These are phyloP conservation scores for Starmerella kuoi DNA, from an alignment of 805 yeast species.

Conservation along the genomic window DNA sequence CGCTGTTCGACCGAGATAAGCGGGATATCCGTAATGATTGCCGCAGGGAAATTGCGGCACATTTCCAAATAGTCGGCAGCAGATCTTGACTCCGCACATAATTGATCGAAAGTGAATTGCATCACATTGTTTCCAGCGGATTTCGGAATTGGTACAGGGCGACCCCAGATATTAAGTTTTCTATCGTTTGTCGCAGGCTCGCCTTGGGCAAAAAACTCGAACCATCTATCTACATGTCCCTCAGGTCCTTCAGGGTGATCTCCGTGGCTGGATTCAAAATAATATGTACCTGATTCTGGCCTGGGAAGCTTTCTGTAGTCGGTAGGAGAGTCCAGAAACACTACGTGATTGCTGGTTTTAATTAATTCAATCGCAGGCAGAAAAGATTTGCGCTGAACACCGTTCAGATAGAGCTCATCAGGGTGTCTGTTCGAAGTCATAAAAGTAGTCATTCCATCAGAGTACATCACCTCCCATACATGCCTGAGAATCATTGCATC, in stretches of 20 bases:
- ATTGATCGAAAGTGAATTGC: slow-evolving; percentile 71
- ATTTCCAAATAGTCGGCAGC: slow-evolving; percentile 89
- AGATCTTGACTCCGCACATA: slow-evolving; percentile 78
- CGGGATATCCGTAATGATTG: slow-evolving; percentile 90
- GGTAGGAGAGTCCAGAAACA: slow-evolving; percentile 76
- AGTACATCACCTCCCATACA: slow-evolving; percentile 44
- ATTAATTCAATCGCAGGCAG: slow-evolving; percentile 81
- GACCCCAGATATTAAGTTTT: slow-evolving; percentile 65
- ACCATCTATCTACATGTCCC: slow-evolving; percentile 67
- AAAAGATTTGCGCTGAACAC: slow-evolving; percentile 83
- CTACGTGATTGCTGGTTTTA: slow-evolving; percentile 60
- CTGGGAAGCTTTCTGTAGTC: slow-evolving; percentile 84
- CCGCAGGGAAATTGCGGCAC: slow-evolving; percentile 61
- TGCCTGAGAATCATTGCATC: slow-evolving; percentile 93
- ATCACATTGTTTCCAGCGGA: slow-evolving; percentile 75
- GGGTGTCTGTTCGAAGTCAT: slow-evolving; percentile 95
- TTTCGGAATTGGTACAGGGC: slow-evolving; percentile 61
- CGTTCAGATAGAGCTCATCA: slow-evolving; percentile 82
- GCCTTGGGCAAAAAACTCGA: slow-evolving; percentile 57
- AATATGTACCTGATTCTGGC: slow-evolving; percentile 43
- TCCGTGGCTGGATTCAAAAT: slow-evolving; percentile 44
- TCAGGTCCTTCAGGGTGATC: slow-evolving; percentile 37
- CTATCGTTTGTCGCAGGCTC: slow-evolving; percentile 28
- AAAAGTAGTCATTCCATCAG: slow-evolving; percentile 75
- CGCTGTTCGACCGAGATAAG: slow-evolving; percentile 62